Evolutionary conservation across 371 early-diverging fungal species (phyloP).

Genomic region (Chytridiales sp.): DNA sequence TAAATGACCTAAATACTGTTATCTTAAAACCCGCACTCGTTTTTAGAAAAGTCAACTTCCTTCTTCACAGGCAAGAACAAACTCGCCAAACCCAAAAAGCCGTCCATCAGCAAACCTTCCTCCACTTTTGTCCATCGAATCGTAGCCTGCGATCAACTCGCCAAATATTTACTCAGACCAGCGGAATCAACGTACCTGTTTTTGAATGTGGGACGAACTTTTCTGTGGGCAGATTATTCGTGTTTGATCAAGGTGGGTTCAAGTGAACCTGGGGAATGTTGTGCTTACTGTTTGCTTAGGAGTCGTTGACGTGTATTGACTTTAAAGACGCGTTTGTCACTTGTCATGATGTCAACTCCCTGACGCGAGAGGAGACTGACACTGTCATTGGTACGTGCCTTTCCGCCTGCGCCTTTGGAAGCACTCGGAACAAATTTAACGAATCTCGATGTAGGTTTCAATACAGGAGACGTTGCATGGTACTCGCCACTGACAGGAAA

Average conservation of each 20-base stretch:
- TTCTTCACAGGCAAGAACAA: constrained; percentile 28
- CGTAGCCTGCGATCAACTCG: constrained; percentile 76
- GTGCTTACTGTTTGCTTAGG: constrained; percentile 45
- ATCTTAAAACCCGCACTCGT: no score
- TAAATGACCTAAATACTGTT: no score
- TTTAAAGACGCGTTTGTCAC: constrained; percentile 79
- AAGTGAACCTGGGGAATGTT: not conserved
- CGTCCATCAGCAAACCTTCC: constrained; percentile 20
- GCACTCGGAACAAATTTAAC: no score
- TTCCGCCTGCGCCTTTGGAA: not conserved
- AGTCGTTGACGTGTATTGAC: constrained; percentile 73
- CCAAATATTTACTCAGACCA: constrained; percentile 71
- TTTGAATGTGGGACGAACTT: constrained; percentile 76
- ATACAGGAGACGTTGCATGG: constrained; percentile 45
- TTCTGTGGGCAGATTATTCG: constrained; percentile 75
- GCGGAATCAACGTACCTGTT: constrained; percentile 76
- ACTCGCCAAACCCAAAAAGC: constrained; percentile 23
- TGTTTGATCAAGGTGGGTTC: constrained; percentile 60
- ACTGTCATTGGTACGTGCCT: constrained; percentile 86
- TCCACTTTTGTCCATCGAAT: constrained; percentile 76
- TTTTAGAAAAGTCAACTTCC: no score
- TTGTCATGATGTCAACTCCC: constrained; percentile 83
- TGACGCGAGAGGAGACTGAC: constrained; percentile 81
- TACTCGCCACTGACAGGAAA: constrained; percentile 59
- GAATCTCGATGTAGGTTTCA: constrained; percentile 43